Evolutionary conservation across 2,329 filamentous ascomycete genomes (phyloP).

Genomic region (Colletotrichum tropicale): DNA sequence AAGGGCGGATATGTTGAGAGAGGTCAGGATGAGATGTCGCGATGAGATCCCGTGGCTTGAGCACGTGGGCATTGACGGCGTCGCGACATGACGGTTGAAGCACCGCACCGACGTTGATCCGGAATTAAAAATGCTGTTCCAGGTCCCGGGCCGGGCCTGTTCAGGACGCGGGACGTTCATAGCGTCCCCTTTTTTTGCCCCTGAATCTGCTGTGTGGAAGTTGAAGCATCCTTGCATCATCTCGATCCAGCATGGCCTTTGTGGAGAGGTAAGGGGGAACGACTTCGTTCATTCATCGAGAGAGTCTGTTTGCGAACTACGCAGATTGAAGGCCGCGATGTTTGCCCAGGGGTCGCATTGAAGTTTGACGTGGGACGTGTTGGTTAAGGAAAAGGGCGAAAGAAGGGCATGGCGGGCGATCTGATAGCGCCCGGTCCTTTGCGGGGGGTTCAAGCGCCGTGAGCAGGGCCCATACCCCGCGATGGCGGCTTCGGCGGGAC

Average conservation of each 20-base stretch:
- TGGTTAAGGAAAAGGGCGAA: neutral
- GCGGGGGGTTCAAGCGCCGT: neutral
- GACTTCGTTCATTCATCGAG: neutral
- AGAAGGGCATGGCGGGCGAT: neutral
- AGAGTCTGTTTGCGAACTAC: neutral
- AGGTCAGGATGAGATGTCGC: neutral
- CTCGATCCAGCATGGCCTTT: neutral
- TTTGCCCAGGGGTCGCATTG: neutral
- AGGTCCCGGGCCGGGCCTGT: neutral
- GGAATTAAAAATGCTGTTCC: neutral
- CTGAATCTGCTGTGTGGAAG: neutral
- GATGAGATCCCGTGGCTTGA: neutral
- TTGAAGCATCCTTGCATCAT: neutral
- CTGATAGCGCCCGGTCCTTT: neutral
- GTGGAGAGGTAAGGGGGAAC: neutral
- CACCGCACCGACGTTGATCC: slow-evolving; percentile 17
- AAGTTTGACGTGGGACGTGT: neutral
- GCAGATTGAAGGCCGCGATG: neutral
- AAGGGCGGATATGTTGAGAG: neutral
- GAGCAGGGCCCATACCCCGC: neutral
- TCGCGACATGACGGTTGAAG: neutral
- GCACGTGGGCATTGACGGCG: neutral
- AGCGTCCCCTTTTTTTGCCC: neutral
- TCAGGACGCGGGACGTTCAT: slow-evolving; percentile 2
- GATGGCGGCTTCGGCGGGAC: neutral